phyloP scores from a whole-genome alignment of 805 yeast species.

The Pichia nanzhaoensis region DNA sequence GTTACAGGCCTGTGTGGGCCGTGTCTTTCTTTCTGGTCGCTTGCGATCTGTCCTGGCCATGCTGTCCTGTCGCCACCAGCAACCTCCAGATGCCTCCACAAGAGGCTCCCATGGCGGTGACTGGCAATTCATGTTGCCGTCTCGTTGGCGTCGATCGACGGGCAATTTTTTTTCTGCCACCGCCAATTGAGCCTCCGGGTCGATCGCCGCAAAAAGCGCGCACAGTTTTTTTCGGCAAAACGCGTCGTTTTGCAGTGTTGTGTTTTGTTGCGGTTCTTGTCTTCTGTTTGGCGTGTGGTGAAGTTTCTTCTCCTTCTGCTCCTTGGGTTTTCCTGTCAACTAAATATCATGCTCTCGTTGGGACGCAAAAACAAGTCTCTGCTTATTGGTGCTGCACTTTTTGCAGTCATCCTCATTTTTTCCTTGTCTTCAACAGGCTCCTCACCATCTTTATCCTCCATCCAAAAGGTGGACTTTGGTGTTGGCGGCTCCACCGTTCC shows the following conservation, averaged over 20 bases:
- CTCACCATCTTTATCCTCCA: background rate
- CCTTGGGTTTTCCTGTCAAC: background rate
- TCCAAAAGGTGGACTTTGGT: slow-evolving; percentile 11
- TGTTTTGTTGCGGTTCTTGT: slow-evolving; percentile 12
- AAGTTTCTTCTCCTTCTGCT: background rate
- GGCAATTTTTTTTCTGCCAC: no score
- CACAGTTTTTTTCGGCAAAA: no score
- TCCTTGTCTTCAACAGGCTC: background rate
- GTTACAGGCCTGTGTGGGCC: slow-evolving; percentile 29
- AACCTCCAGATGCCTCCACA: no score
- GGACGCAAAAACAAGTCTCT: slow-evolving; percentile 13
- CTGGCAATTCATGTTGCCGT: no score
- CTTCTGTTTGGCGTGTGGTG: background rate
- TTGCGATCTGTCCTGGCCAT: background rate
- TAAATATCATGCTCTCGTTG: slow-evolving; percentile 8
- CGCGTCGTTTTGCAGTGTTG: background rate
- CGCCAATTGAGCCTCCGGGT: no score
- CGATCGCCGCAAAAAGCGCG: no score
- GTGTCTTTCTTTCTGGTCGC: no score
- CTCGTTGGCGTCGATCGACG: no score
- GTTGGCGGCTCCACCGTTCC: slow-evolving; percentile 7
- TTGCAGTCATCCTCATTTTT: slow-evolving; percentile 6
- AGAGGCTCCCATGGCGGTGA: no score
- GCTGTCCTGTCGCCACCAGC: background rate
- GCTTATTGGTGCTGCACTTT: slow-evolving; percentile 9